Base-by-base conservation (phyloP, 495 filamentous ascomycete species). In the Durotheca rogersii region DNA sequence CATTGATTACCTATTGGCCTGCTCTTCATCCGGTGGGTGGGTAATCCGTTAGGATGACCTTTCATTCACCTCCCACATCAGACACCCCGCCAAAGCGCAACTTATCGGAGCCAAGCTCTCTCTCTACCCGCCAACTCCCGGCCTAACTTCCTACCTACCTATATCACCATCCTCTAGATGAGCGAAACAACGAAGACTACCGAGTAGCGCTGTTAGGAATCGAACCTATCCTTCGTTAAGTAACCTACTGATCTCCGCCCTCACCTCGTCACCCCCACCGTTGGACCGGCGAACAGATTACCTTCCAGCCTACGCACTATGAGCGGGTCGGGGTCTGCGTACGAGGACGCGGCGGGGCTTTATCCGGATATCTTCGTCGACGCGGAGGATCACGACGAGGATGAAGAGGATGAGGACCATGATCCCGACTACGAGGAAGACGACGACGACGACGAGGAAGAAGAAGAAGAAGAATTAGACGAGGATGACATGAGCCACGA, bases 401-500 rank as follows among this genome's bases (percentile, higher is more conserved):
- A 53, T 12, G 45, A 60, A 14, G 60, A 64, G 17, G 71, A 75
- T 17, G 68, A 72, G 23, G 23, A 27, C n/a, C n/a, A n/a, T n/a
- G n/a, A n/a, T n/a, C n/a, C n/a, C n/a, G n/a, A n/a, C n/a, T n/a
- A n/a, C 7, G 66, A 66, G 17, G 57, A 72, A 7, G 74, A 76
- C 12, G 72, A 74, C 25, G 74, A 81, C 56, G 68, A 76, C 51
- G 77, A 79, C 31, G 59, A 76, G 71, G 73, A 78, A 69, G 53
- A 72, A 51, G 60, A 70, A 67, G 47, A 67, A 47, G 66, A 51
- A 41, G 65, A 54, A 54, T 67, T 59, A 52, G 74, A 77, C 39
- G 60, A 63, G 18, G 63, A 72, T 51, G 62, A 73, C 42, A 51
- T 43, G 46, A 61, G 56, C 17, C 70, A 74, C 21, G 73, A 72